Base-by-base conservation (phyloP, 2,329 filamentous ascomycete species). In the Cladobotryum protrusum region DNA sequence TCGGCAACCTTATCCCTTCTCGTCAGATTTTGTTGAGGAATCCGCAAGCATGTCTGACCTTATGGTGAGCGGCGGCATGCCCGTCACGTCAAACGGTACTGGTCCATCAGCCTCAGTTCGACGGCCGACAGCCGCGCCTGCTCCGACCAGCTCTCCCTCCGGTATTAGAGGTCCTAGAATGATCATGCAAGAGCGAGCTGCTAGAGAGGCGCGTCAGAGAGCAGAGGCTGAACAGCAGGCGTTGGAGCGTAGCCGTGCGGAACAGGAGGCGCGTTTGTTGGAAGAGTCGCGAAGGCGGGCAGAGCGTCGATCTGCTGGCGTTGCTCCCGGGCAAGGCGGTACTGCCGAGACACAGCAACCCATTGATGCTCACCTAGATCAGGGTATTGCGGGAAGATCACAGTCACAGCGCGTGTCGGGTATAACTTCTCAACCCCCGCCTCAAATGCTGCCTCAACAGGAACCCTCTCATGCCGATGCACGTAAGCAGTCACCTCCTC, bases 1-100 rank as follows among this genome's bases (percentile, higher is more conserved):
- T 58, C 86, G 91, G 58, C 81, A 85, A 43, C 90, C 92, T 2
- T 80, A 89, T 57, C 75, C 82, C 44, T 95, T 97, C 70, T 95
- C 90, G 8, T 79, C 87, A 19, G 90, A 96, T 68, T 72, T 85
- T 59, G 78, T 85, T 54, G 93, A 99, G 76, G 88, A 95, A 74
- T 86, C 88, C 78, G 88, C 91, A 59, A 81, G 82, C 62, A 97
- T 99, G 91, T 87, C 91, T 59, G 91, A 96, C 67, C 76, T 96
- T 60, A 68, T 75, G 55, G 67, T 67, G 52, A 77, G 81, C 63
- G 79, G 82, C 63, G 74, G 75, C 61, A 72, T 75, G 56, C 73
- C 77, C 59, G 69, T 73, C 58, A 67, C 72, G 56, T 74, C 78
- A 56, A 79, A 79, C 63, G 79, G 79, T 58, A 77, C 79, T 62